These are phyloP conservation scores for Pestalotiopsis sp. DNA, from an alignment of 2,329 filamentous ascomycete genomes.

Conservation along the genomic window DNA sequence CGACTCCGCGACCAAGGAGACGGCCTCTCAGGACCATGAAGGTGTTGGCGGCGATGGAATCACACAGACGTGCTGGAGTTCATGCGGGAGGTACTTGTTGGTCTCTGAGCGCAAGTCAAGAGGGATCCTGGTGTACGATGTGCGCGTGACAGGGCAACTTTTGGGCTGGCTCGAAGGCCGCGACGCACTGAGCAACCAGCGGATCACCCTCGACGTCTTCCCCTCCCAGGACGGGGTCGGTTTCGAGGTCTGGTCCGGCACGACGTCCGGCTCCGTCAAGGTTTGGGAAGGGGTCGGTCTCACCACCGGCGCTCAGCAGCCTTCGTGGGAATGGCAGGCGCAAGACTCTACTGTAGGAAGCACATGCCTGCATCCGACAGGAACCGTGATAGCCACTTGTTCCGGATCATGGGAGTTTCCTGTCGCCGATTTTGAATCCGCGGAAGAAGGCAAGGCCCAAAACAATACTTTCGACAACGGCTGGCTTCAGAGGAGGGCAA, in stretches of 20 bases:
- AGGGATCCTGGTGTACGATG: constrained; percentile 63
- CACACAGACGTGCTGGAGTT: constrained; percentile 61
- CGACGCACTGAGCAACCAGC: constrained; percentile 54
- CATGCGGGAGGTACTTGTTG: constrained; percentile 64
- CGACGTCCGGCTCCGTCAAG: constrained; percentile 52
- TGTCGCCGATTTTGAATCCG: constrained; percentile 18
- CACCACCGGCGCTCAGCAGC: constrained; percentile 42
- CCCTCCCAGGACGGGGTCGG: constrained; percentile 37
- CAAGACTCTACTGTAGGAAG: constrained; percentile 47
- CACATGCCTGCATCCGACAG: constrained; percentile 52
- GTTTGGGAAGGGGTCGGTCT: constrained; percentile 61
- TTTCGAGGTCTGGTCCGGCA: constrained; percentile 66
- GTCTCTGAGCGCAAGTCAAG: constrained; percentile 60
- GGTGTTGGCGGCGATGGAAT: constrained; percentile 64
- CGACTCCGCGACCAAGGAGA: constrained; percentile 47
- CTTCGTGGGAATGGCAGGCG: constrained; percentile 52
- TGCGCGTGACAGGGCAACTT: constrained; percentile 60
- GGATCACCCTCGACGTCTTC: constrained; percentile 58
- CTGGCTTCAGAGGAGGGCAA: constrained; percentile 30
- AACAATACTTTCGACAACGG: constrained; percentile 10
- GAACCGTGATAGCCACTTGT: constrained; percentile 58
- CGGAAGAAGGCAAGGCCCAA: constrained; percentile 13
- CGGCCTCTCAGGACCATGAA: constrained; percentile 11
- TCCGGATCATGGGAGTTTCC: constrained; percentile 53
- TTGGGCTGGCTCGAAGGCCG: constrained; percentile 56